Conservation (phyloP, 2,329 filamentous ascomycete species). For the Ophiognomonia clavigignenti-juglandacearum region DNA sequence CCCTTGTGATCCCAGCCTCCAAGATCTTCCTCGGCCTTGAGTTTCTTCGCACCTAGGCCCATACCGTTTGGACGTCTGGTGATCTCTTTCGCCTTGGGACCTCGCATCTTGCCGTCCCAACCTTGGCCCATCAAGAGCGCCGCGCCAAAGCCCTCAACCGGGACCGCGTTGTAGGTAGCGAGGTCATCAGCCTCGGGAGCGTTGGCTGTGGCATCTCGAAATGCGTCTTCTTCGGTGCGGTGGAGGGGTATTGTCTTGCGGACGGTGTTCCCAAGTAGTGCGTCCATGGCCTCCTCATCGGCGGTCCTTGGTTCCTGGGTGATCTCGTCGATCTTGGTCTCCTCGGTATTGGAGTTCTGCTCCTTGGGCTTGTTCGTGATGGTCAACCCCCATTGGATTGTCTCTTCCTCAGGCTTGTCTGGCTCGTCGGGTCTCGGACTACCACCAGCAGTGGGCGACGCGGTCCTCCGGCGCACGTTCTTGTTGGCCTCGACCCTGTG, state of each 20-base stretch:
- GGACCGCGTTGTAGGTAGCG: conserved; percentile 81
- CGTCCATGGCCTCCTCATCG: conserved; percentile 58
- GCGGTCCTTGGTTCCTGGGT: conserved; percentile 27
- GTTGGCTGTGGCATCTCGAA: conserved; percentile 62
- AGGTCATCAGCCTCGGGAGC: conserved; percentile 73
- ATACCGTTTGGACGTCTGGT: conserved; percentile 74
- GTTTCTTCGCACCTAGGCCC: conserved; percentile 83
- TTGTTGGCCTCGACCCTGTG: background rate
- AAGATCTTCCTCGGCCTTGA: conserved; percentile 66
- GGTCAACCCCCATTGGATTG: conserved; percentile 33
- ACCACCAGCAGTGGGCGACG: background rate
- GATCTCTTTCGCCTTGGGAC: conserved; percentile 56
- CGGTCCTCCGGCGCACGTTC: conserved; percentile 1
- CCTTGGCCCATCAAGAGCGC: conserved; percentile 90
- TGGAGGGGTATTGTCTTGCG: conserved; percentile 48
- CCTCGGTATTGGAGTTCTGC: conserved; percentile 22
- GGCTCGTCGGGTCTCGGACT: conserved; percentile 19
- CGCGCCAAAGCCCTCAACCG: conserved; percentile 91
- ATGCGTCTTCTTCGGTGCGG: conserved; percentile 61
- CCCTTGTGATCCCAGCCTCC: conserved; percentile 73
- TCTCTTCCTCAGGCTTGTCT: conserved; percentile 27
- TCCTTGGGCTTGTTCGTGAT: conserved; percentile 24
- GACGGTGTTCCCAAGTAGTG: conserved; percentile 54
- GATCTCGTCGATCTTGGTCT: conserved; percentile 40
- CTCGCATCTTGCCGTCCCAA: conserved; percentile 69